Conservation (phyloP, 495 filamentous ascomycete species). For the Penicilliopsis zonata region DNA sequence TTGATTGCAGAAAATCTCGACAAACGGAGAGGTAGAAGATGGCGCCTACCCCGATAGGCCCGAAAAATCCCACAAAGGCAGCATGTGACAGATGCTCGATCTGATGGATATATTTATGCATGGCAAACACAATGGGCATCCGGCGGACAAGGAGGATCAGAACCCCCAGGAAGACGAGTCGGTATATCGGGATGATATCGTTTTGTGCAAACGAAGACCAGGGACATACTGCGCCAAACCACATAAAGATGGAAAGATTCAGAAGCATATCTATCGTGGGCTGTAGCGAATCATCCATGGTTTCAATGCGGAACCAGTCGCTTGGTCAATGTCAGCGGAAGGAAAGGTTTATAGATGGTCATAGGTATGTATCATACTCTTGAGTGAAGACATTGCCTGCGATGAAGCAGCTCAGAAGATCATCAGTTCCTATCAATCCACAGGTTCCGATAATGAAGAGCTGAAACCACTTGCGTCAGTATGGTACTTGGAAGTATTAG, state of each 20-base stretch:
- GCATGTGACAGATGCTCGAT: slow-evolving; percentile 65
- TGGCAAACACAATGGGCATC: slow-evolving; percentile 59
- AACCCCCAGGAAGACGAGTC: slow-evolving; percentile 68
- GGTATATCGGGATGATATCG: slow-evolving; percentile 60
- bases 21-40: slow-evolving; percentile 82
- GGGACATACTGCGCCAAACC: slow-evolving; percentile 81
- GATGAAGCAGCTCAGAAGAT: slow-evolving; percentile 87
- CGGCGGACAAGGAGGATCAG: slow-evolving; percentile 70
- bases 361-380: slow-evolving; percentile 55
- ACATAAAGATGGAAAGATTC: slow-evolving; percentile 82
- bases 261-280: slow-evolving; percentile 82
- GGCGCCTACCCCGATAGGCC: slow-evolving; percentile 86
- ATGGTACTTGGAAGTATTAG: slow-evolving; percentile 1
- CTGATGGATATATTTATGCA: slow-evolving; percentile 69
- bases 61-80: slow-evolving; percentile 83
- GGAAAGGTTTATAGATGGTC: not conserved
- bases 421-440: slow-evolving; percentile 83
- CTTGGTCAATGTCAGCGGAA: slow-evolving; percentile 7
- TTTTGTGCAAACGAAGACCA: slow-evolving; percentile 63
- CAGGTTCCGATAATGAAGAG: slow-evolving; percentile 80
- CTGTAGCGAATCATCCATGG: slow-evolving; percentile 77
- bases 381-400: slow-evolving; percentile 86
- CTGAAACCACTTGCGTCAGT: slow-evolving; percentile 13
- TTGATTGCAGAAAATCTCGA: slow-evolving; percentile 46
- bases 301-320: slow-evolving; percentile 89